Percentiles rank a stretch among this genome's conserved stretches.
Conservation (phyloP, 2,329 filamentous ascomycete genomes). For the Colletotrichum musicola region DNA sequence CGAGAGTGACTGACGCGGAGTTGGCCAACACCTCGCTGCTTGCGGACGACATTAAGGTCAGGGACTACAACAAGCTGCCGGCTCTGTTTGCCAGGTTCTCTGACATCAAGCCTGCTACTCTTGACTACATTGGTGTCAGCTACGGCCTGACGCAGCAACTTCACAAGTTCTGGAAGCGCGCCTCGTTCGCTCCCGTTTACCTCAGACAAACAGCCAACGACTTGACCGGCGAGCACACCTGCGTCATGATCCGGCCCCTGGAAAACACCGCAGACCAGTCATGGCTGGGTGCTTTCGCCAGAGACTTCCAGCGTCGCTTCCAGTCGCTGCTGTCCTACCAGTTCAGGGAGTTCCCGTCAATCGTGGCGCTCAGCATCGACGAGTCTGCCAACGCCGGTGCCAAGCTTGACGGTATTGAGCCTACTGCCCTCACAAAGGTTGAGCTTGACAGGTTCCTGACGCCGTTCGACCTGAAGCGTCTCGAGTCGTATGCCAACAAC, state of each 20-base stretch:
- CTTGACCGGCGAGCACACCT: constrained; percentile 96
- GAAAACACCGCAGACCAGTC: constrained; percentile 74
- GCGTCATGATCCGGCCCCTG: constrained; percentile 93
- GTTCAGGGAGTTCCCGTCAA: constrained; percentile 84
- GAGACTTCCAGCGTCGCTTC: constrained; percentile 96
- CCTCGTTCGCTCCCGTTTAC: constrained; percentile 89
- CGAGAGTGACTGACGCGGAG: constrained; percentile 85
- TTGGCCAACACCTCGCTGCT: constrained; percentile 81
- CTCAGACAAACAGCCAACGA: constrained; percentile 96
- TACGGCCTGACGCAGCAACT: constrained; percentile 90
- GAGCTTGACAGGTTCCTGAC: constrained; percentile 85
- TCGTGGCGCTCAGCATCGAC: constrained; percentile 87
- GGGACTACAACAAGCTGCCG: constrained; percentile 92
- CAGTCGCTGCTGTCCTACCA: constrained; percentile 90
- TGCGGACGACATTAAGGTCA: constrained; percentile 88
- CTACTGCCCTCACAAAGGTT: constrained; percentile 73
- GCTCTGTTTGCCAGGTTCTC: constrained; percentile 90
- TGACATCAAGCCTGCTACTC: constrained; percentile 80
- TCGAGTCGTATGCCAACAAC: constrained; percentile 96
- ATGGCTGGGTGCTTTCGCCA: constrained; percentile 92
- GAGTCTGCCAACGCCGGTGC: constrained; percentile 84
- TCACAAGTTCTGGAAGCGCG: constrained; percentile 97
- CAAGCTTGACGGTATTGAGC: constrained; percentile 67
- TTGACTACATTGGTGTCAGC: constrained; percentile 96
- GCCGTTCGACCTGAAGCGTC: constrained; percentile 93